These are phyloP conservation scores for Pseudoturritis turrita DNA, from an alignment of 345 rosid species.

Conservation along the genomic window DNA sequence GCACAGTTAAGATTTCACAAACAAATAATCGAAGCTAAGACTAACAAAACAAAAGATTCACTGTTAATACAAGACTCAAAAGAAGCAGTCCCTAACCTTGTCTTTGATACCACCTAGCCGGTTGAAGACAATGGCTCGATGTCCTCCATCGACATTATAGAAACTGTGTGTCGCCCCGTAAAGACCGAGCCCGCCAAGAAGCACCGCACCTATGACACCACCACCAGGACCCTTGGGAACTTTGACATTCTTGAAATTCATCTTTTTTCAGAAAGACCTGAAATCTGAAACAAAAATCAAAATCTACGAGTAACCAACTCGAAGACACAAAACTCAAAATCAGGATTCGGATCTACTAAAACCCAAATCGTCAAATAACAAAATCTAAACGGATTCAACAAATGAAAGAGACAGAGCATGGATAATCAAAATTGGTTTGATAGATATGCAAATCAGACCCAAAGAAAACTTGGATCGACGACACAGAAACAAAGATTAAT, in stretches of 20 bases:
- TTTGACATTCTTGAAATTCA: conserved; percentile 54
- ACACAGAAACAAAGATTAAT: background rate
- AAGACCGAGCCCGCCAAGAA: conserved; percentile 59
- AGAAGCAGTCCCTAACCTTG: background rate
- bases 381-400: background rate
- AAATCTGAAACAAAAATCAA: background rate
- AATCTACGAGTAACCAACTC: too few species aligned
- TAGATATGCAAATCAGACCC: background rate
- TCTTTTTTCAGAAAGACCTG: background rate
- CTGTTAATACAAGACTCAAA: background rate
- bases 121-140: conserved; percentile 25
- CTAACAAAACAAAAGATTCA: background rate
- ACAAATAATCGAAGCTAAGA: too few species aligned
- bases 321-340: background rate
- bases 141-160: conserved; percentile 30
- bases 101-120: conserved; percentile 24
- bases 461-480: background rate
- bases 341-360: background rate
- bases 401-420: background rate
- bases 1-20: background rate
- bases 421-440: background rate
- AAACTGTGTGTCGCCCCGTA: conserved; percentile 42
- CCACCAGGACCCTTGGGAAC: conserved; percentile 75
- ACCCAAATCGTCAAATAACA: background rate
- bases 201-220: conserved; percentile 47